Conservation (phyloP, 305 asterid species). For the Solanum hybrid region DNA sequence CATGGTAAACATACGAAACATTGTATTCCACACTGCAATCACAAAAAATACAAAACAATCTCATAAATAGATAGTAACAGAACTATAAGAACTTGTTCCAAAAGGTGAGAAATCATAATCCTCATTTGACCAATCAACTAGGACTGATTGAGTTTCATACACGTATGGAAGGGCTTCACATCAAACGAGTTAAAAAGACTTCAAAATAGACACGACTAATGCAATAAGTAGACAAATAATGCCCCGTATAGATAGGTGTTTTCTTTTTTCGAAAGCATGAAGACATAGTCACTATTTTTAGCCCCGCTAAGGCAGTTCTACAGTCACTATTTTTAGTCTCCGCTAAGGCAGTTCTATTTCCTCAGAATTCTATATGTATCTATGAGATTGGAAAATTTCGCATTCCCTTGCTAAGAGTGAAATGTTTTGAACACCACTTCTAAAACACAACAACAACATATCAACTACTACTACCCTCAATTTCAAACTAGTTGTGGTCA, state of each 20-base stretch:
- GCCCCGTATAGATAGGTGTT: not conserved
- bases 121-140: not conserved
- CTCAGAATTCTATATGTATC: not conserved
- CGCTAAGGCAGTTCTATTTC: not conserved
- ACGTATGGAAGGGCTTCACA: not conserved
- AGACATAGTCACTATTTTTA: not conserved
- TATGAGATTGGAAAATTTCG: not conserved
- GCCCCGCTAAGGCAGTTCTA: not conserved
- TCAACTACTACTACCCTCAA: not conserved
- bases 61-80: not conserved
- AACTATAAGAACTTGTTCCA: not conserved
- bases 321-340: not conserved
- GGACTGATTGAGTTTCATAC: not conserved
- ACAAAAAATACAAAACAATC: not conserved
- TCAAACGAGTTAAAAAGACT: not conserved
- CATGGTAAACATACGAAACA: slow-evolving; percentile 55
- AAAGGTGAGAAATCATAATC: not conserved
- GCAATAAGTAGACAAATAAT: not conserved
- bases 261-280: not conserved
- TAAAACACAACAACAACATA: not conserved
- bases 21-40: slow-evolving; percentile 47
- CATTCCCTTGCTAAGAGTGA: not conserved
- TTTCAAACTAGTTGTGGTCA: not conserved
- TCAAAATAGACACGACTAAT: not conserved
- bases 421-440: not conserved